phyloP scores from a whole-genome alignment of 768 basidiomycete species.

The Daedaleopsis sinensis region DNA sequence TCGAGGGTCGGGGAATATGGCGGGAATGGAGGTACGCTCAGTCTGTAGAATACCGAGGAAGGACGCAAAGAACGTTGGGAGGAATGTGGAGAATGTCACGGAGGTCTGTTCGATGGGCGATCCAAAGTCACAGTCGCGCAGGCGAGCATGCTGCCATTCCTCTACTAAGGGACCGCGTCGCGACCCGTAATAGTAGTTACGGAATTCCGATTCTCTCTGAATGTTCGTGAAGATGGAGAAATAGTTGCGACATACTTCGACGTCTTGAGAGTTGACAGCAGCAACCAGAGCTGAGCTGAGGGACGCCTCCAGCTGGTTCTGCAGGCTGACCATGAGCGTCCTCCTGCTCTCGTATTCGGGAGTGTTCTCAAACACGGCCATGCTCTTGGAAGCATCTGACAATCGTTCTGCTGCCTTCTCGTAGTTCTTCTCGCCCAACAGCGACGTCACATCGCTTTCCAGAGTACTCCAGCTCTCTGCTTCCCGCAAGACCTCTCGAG shows the following conservation, averaged over 20 bases:
- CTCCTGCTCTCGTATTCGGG: constrained; percentile 88
- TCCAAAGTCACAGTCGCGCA: constrained; percentile 55
- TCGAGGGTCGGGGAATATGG: constrained; percentile 88
- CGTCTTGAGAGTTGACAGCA: constrained; percentile 80
- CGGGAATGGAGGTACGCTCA: constrained; percentile 74
- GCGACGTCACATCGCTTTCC: constrained; percentile 86
- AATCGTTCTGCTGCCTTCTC: constrained; percentile 91
- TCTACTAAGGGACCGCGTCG: constrained; percentile 65
- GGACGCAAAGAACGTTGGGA: constrained; percentile 72
- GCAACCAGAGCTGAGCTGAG: constrained; percentile 89
- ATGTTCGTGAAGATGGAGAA: constrained; percentile 90
- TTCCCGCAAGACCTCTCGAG: constrained; percentile 87
- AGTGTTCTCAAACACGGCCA: constrained; percentile 92
- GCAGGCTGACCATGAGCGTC: constrained; percentile 85
- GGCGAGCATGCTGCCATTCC: constrained; percentile 64
- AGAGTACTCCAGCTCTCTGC: constrained; percentile 97
- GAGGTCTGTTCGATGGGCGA: constrained; percentile 19
- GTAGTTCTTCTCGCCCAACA: constrained; percentile 80
- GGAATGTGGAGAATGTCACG: constrained; percentile 64
- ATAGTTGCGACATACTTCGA: constrained; percentile 73
- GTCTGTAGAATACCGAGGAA: constrained; percentile 67
- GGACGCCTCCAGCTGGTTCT: constrained; percentile 94
- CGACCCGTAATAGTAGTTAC: constrained; percentile 92
- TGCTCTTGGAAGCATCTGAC: constrained; percentile 84
- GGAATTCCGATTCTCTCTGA: constrained; percentile 89